These are phyloP conservation scores for Podospora anserina DNA, from an alignment of 495 filamentous ascomycete genomes.

Conservation along the genomic window DNA sequence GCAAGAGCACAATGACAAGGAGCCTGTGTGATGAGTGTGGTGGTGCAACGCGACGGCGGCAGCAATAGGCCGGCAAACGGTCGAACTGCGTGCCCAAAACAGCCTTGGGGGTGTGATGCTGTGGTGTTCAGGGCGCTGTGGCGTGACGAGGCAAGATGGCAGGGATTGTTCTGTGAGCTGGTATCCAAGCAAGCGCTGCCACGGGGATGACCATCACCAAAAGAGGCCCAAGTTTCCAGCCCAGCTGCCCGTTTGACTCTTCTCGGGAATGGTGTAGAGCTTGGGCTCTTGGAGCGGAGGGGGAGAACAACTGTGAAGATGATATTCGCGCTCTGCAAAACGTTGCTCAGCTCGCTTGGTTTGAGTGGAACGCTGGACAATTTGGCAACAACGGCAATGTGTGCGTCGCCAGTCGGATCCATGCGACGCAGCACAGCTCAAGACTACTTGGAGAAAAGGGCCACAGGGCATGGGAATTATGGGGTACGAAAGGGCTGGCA, in stretches of 20 bases:
- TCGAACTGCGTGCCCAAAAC: slow-evolving; percentile 11
- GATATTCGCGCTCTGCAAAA: background rate
- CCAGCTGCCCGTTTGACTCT: background rate
- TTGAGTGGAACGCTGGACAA: background rate
- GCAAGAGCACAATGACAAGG: slow-evolving; percentile 2
- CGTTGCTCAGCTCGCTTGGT: background rate
- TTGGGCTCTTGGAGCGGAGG: background rate
- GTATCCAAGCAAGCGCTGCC: slow-evolving; percentile 24
- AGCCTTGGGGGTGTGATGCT: slow-evolving; percentile 11
- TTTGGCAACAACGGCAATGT: slow-evolving; percentile 2
- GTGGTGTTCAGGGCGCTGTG: slow-evolving; percentile 16
- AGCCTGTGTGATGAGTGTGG: slow-evolving; percentile 5
- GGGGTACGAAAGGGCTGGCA: slow-evolving; percentile 9
- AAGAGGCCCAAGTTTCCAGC: background rate
- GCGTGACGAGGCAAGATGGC: slow-evolving; percentile 21
- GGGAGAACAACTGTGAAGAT: background rate
- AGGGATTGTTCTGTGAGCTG: slow-evolving; percentile 15
- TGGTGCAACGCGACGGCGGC: slow-evolving; percentile 10
- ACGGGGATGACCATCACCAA: slow-evolving; percentile 17
- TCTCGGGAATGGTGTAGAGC: background rate
- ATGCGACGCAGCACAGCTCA: slow-evolving; percentile 8
- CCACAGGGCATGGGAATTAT: slow-evolving; percentile 7
- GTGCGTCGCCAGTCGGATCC: background rate
- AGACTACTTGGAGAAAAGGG: background rate
- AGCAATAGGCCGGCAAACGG: slow-evolving; percentile 1